phyloP scores from a whole-genome alignment of 1,139 yeast species.

The Maudiozyma humilis region DNA sequence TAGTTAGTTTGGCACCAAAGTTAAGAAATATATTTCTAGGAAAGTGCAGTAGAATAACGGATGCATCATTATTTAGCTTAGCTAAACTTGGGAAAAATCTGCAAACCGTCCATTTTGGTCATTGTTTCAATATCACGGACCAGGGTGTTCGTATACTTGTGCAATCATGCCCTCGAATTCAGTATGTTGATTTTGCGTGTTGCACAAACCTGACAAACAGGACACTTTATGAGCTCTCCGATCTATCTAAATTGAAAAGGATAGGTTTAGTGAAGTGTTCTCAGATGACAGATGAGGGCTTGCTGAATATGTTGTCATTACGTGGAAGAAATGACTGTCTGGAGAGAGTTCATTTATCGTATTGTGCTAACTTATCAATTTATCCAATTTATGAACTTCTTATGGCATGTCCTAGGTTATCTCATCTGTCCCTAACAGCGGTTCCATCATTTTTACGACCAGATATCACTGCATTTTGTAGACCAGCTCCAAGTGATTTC shows the following conservation, averaged over 20 bases:
- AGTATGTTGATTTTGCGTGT: conserved; percentile 91
- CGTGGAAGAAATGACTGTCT: conserved; percentile 66
- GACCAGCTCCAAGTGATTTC: conserved; percentile 93
- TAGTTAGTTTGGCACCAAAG: conserved; percentile 73
- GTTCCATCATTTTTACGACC: conserved; percentile 78
- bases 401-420: conserved; percentile 74
- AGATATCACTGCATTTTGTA: conserved; percentile 79
- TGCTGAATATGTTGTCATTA: conserved; percentile 65
- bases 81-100: conserved; percentile 70
- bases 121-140: conserved; percentile 86
- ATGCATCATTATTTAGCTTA: conserved; percentile 65
- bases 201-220: conserved; percentile 84
- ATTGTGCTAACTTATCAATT: conserved; percentile 73
- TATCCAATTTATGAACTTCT: conserved; percentile 65
- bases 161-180: conserved; percentile 73
- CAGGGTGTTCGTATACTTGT: conserved; percentile 72
- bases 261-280: conserved; percentile 91
- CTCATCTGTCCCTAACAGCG: conserved; percentile 86
- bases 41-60: conserved; percentile 83
- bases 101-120: conserved; percentile 90
- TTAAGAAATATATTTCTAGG: conserved; percentile 82
- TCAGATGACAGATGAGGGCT: conserved; percentile 80
- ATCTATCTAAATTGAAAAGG: conserved; percentile 73
- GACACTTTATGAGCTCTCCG: conserved; percentile 70
- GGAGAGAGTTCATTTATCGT: conserved; percentile 88